Percentiles rank a stretch among this genome's conserved stretches.
Evolutionary conservation across 805 yeast genomes (phyloP).

Genomic region (Wickerhamomyces bisporus): DNA sequence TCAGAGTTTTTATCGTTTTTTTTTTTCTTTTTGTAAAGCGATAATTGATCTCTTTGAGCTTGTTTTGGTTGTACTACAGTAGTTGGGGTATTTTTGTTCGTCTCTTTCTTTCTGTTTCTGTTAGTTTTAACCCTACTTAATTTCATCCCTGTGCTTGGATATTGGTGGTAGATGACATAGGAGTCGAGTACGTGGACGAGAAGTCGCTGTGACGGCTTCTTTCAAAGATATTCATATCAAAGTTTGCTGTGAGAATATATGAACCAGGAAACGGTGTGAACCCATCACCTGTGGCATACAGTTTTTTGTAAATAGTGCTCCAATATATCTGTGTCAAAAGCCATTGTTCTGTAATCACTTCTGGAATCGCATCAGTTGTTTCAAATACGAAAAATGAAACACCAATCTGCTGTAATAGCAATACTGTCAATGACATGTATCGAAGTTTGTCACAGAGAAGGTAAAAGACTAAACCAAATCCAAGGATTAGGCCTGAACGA

Average conservation of each 20-base stretch:
- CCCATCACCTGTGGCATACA: conserved; percentile 9
- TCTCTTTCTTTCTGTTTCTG: too few relatives aligned
- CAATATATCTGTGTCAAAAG: conserved; percentile 14
- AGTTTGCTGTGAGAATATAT: conserved; percentile 6
- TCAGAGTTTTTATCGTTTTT: too few relatives aligned
- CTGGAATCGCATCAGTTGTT: conserved; percentile 16
- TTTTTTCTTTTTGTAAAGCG: too few relatives aligned
- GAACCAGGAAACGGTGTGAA: conserved; percentile 12
- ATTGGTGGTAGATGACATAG: too few relatives aligned
- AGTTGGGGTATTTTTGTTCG: too few relatives aligned
- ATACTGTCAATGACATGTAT: conserved; percentile 9
- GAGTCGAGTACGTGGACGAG: too few relatives aligned
- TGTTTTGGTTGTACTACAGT: too few relatives aligned
- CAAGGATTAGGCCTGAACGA: conserved; percentile 13
- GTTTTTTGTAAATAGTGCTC: conserved; percentile 5
- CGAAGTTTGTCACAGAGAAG: conserved; percentile 1
- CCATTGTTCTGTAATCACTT: conserved; percentile 15
- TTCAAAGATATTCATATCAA: too few relatives aligned
- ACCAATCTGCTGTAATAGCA: conserved; percentile 14
- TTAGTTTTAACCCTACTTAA: too few relatives aligned
- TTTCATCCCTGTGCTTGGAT: too few relatives aligned
- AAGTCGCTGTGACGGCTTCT: too few relatives aligned
- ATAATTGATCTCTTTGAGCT: too few relatives aligned
- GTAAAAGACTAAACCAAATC: conserved; percentile 14
- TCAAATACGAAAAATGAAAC: conserved; percentile 13